These are phyloP conservation scores for Thermothielavioides terrestris DNA, from an alignment of 495 filamentous ascomycete species.

Conservation along the genomic window DNA sequence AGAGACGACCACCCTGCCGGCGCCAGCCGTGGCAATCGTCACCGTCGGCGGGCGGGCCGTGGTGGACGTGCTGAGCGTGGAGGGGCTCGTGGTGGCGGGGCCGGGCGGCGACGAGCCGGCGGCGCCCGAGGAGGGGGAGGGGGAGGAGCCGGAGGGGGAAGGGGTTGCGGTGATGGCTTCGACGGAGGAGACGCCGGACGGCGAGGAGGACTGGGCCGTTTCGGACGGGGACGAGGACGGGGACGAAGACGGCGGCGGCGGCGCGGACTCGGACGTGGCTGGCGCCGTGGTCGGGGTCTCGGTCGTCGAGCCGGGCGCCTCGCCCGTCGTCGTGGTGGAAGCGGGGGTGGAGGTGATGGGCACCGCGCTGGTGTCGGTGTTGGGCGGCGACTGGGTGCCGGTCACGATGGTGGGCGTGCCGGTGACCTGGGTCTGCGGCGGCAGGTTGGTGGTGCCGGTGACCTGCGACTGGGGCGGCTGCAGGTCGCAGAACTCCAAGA, in stretches of 20 bases:
- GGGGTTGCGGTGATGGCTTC: too few relatives aligned
- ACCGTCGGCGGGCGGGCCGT: background rate
- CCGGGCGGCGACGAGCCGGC: background rate
- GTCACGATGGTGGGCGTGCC: constrained; percentile 10
- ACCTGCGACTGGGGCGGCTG: constrained; percentile 11
- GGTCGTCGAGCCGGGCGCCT: background rate
- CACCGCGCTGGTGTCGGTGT: constrained; percentile 15
- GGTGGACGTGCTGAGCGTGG: background rate
- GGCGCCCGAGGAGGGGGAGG: too few relatives aligned
- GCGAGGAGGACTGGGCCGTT: background rate
- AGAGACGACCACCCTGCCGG: constrained; percentile 1
- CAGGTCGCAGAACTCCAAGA: constrained; percentile 25
- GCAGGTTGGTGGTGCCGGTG: constrained; percentile 11
- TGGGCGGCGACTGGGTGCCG: constrained; percentile 17
- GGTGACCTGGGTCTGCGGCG: constrained; percentile 4
- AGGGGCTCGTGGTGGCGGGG: background rate
- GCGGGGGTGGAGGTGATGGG: constrained; percentile 9
- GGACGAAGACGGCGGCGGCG: background rate
- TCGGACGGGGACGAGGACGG: background rate
- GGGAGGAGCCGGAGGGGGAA: too few relatives aligned
- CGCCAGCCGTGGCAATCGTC: background rate
- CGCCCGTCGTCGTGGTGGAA: background rate
- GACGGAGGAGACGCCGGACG: too few relatives aligned
- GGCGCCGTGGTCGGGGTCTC: background rate
- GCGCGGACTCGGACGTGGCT: background rate